Percentiles rank a stretch among this genome's conserved stretches.
These are phyloP conservation scores for Lophium mytilinum DNA, from an alignment of 495 filamentous ascomycete genomes.

Conservation along the genomic window DNA sequence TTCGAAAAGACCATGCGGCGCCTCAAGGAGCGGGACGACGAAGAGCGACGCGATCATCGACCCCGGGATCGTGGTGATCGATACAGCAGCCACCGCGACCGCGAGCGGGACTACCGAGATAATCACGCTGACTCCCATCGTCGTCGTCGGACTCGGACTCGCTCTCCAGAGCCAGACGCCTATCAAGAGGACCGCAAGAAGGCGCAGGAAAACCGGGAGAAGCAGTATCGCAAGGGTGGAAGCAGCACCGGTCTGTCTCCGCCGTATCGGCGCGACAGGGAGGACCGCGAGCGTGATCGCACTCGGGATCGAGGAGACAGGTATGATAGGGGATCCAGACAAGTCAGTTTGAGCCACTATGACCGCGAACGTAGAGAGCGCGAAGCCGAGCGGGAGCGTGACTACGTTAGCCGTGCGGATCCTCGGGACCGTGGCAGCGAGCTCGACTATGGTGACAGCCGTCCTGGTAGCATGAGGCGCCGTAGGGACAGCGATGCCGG, in stretches of 20 bases:
- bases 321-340: constrained; percentile 13
- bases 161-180: constrained; percentile 75
- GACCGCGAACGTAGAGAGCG: constrained; percentile 69
- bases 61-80: constrained; percentile 25
- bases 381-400: constrained; percentile 75
- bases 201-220: constrained; percentile 77
- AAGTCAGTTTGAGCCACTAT: constrained; percentile 41
- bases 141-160: constrained; percentile 53
- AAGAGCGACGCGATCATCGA: constrained; percentile 56
- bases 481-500: constrained; percentile 67
- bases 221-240: constrained; percentile 66
- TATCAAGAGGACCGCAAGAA: constrained; percentile 85
- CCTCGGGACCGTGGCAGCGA: constrained; percentile 61
- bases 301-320: constrained; percentile 17
- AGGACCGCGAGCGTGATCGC: constrained; percentile 24
- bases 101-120: constrained; percentile 49
- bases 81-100: constrained; percentile 40
- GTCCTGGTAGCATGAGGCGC: constrained; percentile 44
- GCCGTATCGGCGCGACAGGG: constrained; percentile 38
- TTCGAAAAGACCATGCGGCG: constrained; percentile 93
- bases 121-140: constrained; percentile 46
- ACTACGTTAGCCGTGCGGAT: constrained; percentile 66
- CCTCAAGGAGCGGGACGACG: constrained; percentile 84
- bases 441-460: constrained; percentile 75
- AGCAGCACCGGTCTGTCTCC: constrained; percentile 24